Evolutionary conservation across 164 flowering plant genomes (phyloP).

Genomic region (Vitis labrusca): DNA sequence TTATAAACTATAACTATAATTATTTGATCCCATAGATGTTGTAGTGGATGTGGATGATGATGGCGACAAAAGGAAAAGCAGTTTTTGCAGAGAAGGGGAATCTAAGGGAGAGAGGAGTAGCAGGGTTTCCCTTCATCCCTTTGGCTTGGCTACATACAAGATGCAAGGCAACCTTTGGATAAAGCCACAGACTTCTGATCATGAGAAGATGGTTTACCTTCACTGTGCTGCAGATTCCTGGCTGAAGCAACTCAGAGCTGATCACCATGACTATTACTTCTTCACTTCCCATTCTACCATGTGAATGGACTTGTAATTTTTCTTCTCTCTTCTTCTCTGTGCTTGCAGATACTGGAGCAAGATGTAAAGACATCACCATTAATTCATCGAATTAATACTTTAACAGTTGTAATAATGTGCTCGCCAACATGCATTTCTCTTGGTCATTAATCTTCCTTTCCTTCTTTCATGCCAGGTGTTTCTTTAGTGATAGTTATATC

Average conservation of each 20-base stretch:
- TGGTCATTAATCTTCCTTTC: too few species aligned
- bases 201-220: slow-evolving; percentile 26
- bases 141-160: slow-evolving; percentile 54
- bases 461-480: too few species aligned
- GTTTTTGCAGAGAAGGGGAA: slow-evolving; percentile 4
- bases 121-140: slow-evolving; percentile 40
- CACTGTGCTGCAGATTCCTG: slow-evolving; percentile 57
- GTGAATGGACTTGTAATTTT: background rate
- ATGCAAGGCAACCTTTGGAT: slow-evolving; percentile 55
- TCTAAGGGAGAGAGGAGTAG: slow-evolving; percentile 4
- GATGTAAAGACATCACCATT: too few species aligned
- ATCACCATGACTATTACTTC: slow-evolving; percentile 55
- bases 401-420: too few species aligned
- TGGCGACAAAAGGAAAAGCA: background rate
- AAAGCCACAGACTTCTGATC: slow-evolving; percentile 24
- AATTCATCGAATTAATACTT: too few species aligned
- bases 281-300: slow-evolving; percentile 20
- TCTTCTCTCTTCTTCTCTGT: too few species aligned
- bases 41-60: background rate
- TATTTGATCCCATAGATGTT: slow-evolving; percentile 16
- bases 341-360: too few species aligned
- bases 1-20: background rate
- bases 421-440: too few species aligned
- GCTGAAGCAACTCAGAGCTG: slow-evolving; percentile 55
- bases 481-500: too few species aligned